phyloP scores from a whole-genome alignment of 1,139 yeast species.

The Blastobotrys aristatus region DNA sequence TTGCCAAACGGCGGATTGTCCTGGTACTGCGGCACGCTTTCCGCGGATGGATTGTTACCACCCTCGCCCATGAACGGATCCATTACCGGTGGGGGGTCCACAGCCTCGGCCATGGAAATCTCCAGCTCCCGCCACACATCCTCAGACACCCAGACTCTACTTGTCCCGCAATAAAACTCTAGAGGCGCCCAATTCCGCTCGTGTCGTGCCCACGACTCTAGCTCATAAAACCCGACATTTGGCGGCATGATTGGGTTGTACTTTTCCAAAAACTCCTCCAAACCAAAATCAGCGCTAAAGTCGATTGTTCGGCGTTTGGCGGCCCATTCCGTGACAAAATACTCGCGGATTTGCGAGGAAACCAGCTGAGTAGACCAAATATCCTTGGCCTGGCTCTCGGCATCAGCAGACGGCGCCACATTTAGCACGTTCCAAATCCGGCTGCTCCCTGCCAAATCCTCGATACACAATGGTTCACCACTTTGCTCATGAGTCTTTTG shows the following conservation, averaged over 20 bases:
- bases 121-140: conserved; percentile 37
- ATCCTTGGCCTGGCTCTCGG: conserved; percentile 27
- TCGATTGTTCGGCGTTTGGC: conserved; percentile 32
- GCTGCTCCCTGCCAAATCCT: conserved; percentile 25
- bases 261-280: conserved; percentile 36
- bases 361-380: conserved; percentile 36
- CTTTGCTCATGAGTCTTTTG: background rate
- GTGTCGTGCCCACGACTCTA: conserved; percentile 38
- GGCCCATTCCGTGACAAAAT: conserved; percentile 38
- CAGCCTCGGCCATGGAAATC: conserved; percentile 17
- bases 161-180: conserved; percentile 35
- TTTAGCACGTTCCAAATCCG: conserved; percentile 37
- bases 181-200: conserved; percentile 32
- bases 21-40: background rate
- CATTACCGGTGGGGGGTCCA: background rate
- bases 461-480: conserved; percentile 23
- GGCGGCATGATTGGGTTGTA: conserved; percentile 36
- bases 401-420: conserved; percentile 30
- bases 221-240: conserved; percentile 27
- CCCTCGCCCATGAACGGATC: background rate
- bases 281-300: conserved; percentile 39
- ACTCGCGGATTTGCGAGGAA: conserved; percentile 35
- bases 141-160: conserved; percentile 37
- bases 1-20: background rate
- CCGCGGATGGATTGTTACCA: background rate